Base-by-base conservation (phyloP, 2,329 filamentous ascomycete species). In the Diaporthe sp. region DNA sequence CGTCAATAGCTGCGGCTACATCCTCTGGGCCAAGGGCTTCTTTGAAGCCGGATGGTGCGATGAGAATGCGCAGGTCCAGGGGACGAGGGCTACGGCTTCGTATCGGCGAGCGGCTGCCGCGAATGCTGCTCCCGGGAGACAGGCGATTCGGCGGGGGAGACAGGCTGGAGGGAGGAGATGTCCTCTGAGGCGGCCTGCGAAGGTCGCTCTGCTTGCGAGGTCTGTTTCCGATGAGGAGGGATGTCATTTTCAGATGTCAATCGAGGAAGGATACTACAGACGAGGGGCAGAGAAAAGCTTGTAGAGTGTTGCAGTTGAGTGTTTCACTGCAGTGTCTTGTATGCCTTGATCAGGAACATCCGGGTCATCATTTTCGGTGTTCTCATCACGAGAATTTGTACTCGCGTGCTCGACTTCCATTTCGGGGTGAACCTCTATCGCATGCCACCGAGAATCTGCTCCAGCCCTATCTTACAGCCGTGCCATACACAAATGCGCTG, bases 31-130 rank as follows among this genome's bases (percentile, higher is more conserved):
- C 83, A 4, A 89, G 83, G 66, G 87, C 88, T 35, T 88, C 87
- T 74, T 89, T 89, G 82, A 89, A 89, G 2, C 87, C 88, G 0
- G 87, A 89, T 0, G 88, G 88, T 22, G 86, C 87, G 50, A 89
- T 83, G 66, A 89, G 83, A 33, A 89, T 74, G 28, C 71, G 71
- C 5, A 74, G 71, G 28, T 55, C 52, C 7, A 42, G 52, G 22
- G 68, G 91, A 91, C 50, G 52, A 60, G 68, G 68, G 8, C 68
- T 60, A 4, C 55, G 50, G 68, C 52, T 71, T n/a, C 68, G 25
- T 22, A 55, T 30, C 10, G 68, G 68, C 25, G 52, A 60, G 35
- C 35, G 52, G 68, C 68, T 71, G 30, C 30, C 64, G 45, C 45
- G 64, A 28, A 52, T 67, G 8, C 45, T 67, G 64, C 45, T 67